Base-by-base conservation (phyloP, 2,329 filamentous ascomycete genomes). In the Rutstroemia sydowiana region DNA sequence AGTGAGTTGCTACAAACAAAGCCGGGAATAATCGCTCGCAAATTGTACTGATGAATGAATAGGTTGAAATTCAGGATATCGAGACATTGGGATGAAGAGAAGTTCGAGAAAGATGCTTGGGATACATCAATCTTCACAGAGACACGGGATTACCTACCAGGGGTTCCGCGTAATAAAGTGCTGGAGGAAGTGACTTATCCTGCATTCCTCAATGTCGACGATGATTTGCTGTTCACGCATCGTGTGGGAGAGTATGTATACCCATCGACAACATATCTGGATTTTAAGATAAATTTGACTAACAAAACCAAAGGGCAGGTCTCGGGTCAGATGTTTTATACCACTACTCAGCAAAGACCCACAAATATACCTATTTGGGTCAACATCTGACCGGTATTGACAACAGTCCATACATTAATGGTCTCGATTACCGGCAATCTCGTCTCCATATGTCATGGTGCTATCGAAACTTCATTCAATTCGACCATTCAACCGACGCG, bases 381-480 rank as follows among this genome's bases (percentile, higher is more conserved):
- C 56, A 59, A 18, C 53, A 59, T 31, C 56, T 63, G 14, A 61
- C 55, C 6, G 60, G 61, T 11, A 43, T 60, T 20, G 53, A 51
- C 1, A 62, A 61, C 37, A 63, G 53, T 46, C 61, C 61, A 14
- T 62, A 64, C 28, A 57, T 64, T 18, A 62, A 64, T 28, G 61
- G 61, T 3, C 45, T 64, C 14, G 57, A 59, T 28, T 60, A 55
- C 43, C 48, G 56, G n/a, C 9, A 54, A 5, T 45, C 28, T 9
- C 54, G 52, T 7, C 42, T 64, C 2, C 55, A 63, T 18, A 48
- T 62, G 28, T 61, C 62, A 10, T 64, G 62, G 62, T 61, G 59
- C 39, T 62, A 64, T 28, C 54, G 61, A 4, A 59, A 59, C 18
- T 62, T 59, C 51, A 36, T 62, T 11, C n/a, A 34, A 2, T 45